phyloP scores from a whole-genome alignment of 169 alveolate genomes.

The Besnoitia besnoiti region DNA sequence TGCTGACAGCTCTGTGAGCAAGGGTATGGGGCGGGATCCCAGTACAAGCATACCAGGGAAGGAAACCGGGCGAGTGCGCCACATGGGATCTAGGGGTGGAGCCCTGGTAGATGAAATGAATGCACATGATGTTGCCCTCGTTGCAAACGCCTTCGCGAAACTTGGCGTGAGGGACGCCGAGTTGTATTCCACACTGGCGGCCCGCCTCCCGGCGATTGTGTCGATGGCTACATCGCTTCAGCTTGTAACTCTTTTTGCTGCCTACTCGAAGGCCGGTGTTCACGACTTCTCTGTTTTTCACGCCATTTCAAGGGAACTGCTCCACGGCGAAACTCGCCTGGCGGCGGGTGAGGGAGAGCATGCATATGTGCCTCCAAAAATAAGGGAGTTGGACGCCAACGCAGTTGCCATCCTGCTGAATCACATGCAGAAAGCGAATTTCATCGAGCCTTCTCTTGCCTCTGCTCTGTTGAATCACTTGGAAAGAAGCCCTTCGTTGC shows the following conservation, averaged over 20 bases:
- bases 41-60: too few species aligned
- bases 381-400: background rate
- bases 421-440: conserved; percentile 9
- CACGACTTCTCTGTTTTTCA: background rate
- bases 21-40: too few species aligned
- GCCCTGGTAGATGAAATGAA: background rate
- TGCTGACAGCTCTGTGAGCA: too few species aligned
- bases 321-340: background rate
- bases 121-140: conserved; percentile 1
- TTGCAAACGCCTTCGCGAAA: conserved; percentile 17
- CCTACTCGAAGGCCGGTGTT: background rate
- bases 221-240: background rate
- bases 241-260: background rate
- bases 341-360: background rate
- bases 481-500: background rate
- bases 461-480: background rate
- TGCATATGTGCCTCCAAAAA: background rate
- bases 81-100: background rate
- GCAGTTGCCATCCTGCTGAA: conserved; percentile 20
- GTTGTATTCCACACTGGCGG: background rate
- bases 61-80: too few species aligned
- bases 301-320: background rate
- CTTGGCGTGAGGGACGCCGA: background rate
- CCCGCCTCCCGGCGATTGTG: background rate
- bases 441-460: background rate